Conservation (phyloP, 2,329 filamentous ascomycete species). For the Calonectria pseudoreteaudii region DNA sequence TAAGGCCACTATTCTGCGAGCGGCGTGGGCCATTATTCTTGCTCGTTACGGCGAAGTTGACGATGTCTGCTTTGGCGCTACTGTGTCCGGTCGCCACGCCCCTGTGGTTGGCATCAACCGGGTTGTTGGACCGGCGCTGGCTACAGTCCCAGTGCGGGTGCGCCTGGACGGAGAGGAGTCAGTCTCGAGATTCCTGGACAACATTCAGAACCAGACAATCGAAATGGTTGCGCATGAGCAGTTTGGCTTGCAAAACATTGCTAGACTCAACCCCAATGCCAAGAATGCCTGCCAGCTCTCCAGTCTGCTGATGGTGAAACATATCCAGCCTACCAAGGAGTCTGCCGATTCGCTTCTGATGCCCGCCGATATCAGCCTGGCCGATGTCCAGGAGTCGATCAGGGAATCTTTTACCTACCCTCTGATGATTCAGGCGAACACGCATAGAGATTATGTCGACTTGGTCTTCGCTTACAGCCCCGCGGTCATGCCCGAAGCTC, state of each 20-base stretch:
- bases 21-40: slow-evolving; percentile 19
- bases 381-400: neutral
- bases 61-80: slow-evolving; percentile 47
- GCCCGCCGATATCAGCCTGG: neutral
- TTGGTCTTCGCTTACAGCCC: neutral
- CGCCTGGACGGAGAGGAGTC: slow-evolving; percentile 13
- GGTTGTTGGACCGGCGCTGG: slow-evolving; percentile 42
- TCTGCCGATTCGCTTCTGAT: neutral
- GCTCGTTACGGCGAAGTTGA: slow-evolving; percentile 11
- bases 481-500: neutral
- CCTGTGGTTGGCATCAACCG: slow-evolving; percentile 38
- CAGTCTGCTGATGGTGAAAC: slow-evolving; percentile 47
- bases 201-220: slow-evolving; percentile 27
- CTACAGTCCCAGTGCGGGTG: slow-evolving; percentile 42
- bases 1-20: slow-evolving; percentile 23
- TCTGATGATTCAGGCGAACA: neutral
- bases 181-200: slow-evolving; percentile 54
- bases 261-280: slow-evolving; percentile 34
- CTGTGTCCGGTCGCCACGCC: slow-evolving; percentile 39
- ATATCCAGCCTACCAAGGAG: neutral
- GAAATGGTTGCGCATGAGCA: slow-evolving; percentile 45
- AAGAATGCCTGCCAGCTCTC: slow-evolving; percentile 40
- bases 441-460: neutral
- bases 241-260: slow-evolving; percentile 44
- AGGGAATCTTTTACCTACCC: neutral